Evolutionary conservation across 176 grass and related monocot species (phyloP).

Genomic region (Zea luxurians): DNA sequence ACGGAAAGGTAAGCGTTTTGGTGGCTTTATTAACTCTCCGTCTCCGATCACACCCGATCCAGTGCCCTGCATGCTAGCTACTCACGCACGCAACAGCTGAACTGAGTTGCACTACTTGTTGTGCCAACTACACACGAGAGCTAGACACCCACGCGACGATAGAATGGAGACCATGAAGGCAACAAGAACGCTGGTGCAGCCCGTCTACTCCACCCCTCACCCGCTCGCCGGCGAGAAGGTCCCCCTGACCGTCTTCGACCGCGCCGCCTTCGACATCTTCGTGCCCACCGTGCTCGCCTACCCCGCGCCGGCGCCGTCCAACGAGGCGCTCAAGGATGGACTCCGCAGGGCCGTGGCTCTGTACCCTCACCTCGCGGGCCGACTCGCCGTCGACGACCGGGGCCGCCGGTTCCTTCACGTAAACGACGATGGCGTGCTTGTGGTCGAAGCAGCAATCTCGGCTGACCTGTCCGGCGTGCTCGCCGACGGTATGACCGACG

Average conservation of each 20-base stretch:
- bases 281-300: conserved; percentile 37
- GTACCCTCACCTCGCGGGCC: conserved; percentile 34
- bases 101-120: too few relatives aligned
- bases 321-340: neutral
- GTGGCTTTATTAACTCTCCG: too few relatives aligned
- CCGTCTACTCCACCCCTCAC: neutral
- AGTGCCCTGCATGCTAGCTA: too few relatives aligned
- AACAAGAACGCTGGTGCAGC: neutral
- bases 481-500: too few relatives aligned
- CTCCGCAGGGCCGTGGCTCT: neutral
- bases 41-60: too few relatives aligned
- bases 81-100: too few relatives aligned
- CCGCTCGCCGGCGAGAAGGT: neutral
- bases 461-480: too few relatives aligned
- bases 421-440: conserved; percentile 17
- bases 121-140: too few relatives aligned
- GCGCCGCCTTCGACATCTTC: conserved; percentile 30
- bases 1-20: too few relatives aligned
- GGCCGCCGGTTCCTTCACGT: conserved; percentile 10
- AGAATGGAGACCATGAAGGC: neutral
- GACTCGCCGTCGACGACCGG: neutral
- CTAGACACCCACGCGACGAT: too few relatives aligned
- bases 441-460: conserved; percentile 20
- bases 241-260: conserved; percentile 39
- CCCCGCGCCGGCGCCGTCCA: conserved; percentile 5